phyloP scores from a whole-genome alignment of 371 early-diverging fungal genomes.

The Mortierella sp. region DNA sequence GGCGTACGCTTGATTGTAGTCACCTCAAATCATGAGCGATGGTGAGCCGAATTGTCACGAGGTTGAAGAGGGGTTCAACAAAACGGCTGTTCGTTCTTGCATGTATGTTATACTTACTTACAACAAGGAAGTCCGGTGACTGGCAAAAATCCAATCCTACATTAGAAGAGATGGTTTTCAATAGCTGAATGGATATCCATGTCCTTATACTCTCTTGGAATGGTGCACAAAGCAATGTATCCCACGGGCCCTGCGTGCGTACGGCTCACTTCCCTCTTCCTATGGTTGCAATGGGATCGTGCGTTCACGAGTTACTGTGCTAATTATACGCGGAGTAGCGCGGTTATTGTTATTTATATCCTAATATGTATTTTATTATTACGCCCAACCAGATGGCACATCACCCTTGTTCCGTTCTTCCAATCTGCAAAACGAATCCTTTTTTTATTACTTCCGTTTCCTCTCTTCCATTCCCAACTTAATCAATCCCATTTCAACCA shows the following conservation, averaged over 20 bases:
- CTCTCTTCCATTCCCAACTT: background rate
- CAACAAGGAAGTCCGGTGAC: too few relatives aligned
- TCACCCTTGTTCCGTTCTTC: background rate
- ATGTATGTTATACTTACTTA: too few relatives aligned
- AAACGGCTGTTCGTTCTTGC: too few relatives aligned
- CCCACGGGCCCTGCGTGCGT: background rate
- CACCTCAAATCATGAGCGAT: background rate
- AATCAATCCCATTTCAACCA: background rate
- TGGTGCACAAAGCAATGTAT: background rate
- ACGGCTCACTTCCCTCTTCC: background rate
- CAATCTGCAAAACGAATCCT: background rate
- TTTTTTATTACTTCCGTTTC: background rate
- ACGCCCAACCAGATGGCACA: background rate
- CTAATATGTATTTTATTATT: background rate
- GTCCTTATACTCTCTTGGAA: background rate
- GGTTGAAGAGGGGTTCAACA: too few relatives aligned
- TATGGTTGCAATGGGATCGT: too few relatives aligned
- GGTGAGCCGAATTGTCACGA: too few relatives aligned
- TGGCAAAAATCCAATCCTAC: too few relatives aligned
- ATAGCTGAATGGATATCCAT: too few relatives aligned
- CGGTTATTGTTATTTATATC: background rate
- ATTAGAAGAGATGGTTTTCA: too few relatives aligned
- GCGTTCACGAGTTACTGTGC: too few relatives aligned
- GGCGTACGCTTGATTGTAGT: background rate
- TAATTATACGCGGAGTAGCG: too few relatives aligned